These are phyloP conservation scores for Neltuma alba DNA, from an alignment of 306 rosid genomes.

Conservation along the genomic window DNA sequence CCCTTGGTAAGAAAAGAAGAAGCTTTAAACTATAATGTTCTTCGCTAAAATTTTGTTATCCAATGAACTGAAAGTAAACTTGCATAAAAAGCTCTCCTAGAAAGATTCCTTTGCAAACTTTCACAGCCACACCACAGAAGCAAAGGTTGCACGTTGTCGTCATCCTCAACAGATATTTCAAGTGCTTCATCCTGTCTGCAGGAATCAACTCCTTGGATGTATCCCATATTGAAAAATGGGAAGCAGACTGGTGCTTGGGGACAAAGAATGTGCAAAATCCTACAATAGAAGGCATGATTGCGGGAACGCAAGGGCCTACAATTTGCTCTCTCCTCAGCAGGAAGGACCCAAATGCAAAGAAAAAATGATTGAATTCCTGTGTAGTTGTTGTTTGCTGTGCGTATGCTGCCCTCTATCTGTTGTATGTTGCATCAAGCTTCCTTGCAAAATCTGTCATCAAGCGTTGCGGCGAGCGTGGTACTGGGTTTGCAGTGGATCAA, in stretches of 20 bases:
- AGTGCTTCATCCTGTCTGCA: not conserved
- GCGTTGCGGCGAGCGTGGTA: slow-evolving; percentile 38
- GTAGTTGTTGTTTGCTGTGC: slow-evolving; percentile 60
- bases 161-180: slow-evolving; percentile 8
- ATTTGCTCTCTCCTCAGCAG: slow-evolving; percentile 21
- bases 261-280: slow-evolving; percentile 21
- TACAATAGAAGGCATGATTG: slow-evolving; percentile 2
- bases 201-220: slow-evolving; percentile 17
- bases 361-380: slow-evolving; percentile 41
- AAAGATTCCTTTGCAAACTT: slow-evolving; percentile 31
- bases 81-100: not conserved
- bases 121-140: not conserved
- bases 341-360: slow-evolving; percentile 38
- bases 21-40: not conserved
- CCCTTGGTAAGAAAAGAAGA: slow-evolving; percentile 5
- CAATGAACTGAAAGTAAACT: not conserved
- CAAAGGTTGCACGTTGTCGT: slow-evolving; percentile 19
- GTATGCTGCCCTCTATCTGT: slow-evolving; percentile 54
- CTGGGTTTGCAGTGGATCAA: slow-evolving; percentile 47
- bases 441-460: slow-evolving; percentile 52
- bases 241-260: slow-evolving; percentile 38
- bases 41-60: not conserved
- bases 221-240: slow-evolving; percentile 35
- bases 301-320: slow-evolving; percentile 25
- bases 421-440: slow-evolving; percentile 56